Conservation (phyloP, 495 filamentous ascomycete genomes). For the Penicillium arizonense region DNA sequence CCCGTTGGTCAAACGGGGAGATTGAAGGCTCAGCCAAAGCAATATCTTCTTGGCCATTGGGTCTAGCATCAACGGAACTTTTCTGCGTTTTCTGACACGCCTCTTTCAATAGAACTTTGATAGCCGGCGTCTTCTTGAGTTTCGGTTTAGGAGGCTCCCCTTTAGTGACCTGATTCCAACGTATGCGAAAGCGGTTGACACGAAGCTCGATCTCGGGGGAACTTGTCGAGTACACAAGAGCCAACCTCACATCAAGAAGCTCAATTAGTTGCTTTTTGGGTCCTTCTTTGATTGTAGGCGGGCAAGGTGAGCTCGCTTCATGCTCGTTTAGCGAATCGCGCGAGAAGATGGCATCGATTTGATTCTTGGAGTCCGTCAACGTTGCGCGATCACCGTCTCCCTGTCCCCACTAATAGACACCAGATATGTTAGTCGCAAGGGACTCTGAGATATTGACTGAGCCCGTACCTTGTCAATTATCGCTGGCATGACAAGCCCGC, state of each 20-base stretch:
- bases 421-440: neutral
- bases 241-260: slow-evolving; percentile 38
- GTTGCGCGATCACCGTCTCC: slow-evolving; percentile 14
- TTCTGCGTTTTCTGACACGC: slow-evolving; percentile 5
- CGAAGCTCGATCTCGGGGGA: slow-evolving; percentile 30
- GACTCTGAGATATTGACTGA: neutral
- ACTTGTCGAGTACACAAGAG: slow-evolving; percentile 30
- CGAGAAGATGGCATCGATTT: slow-evolving; percentile 38
- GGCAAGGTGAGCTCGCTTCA: slow-evolving; percentile 4
- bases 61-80: neutral
- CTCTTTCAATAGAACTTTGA: slow-evolving; percentile 18
- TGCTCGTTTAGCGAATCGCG: slow-evolving; percentile 20
- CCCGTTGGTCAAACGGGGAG: neutral
- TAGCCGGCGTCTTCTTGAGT: slow-evolving; percentile 13
- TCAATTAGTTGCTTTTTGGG: slow-evolving; percentile 32
- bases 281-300: slow-evolving; percentile 17
- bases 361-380: slow-evolving; percentile 38
- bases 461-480: slow-evolving; percentile 24
- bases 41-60: neutral
- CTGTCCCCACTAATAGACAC: slow-evolving; percentile 22
- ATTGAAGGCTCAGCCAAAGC: neutral
- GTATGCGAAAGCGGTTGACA: slow-evolving; percentile 34
- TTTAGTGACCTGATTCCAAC: slow-evolving; percentile 24
- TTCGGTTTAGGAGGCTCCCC: slow-evolving; percentile 20
- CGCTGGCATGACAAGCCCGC: slow-evolving; percentile 8